Percentiles rank a stretch among this genome's conserved stretches.
These are phyloP conservation scores for Tuber calosporum DNA, from an alignment of 495 filamentous ascomycete genomes.

Conservation along the genomic window DNA sequence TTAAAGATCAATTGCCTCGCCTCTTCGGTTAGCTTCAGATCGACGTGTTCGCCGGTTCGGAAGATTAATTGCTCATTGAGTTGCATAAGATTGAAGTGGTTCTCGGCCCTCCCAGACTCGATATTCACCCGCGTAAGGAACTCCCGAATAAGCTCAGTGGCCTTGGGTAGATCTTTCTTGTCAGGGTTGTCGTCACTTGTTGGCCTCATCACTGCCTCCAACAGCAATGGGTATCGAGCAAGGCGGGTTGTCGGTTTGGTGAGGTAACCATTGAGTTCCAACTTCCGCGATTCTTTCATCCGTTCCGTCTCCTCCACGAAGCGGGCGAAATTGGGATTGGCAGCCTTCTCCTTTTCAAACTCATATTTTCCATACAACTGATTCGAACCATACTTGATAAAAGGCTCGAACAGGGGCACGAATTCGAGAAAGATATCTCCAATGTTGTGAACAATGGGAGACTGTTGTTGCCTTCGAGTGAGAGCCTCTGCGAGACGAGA, in stretches of 20 bases:
- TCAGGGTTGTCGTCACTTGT: constrained; percentile 82
- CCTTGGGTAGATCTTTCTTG: constrained; percentile 82
- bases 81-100: constrained; percentile 90
- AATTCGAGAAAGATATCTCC: constrained; percentile 93
- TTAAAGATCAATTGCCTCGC: constrained; percentile 88
- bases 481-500: constrained; percentile 75
- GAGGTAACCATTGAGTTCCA: constrained; percentile 95
- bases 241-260: constrained; percentile 97
- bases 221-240: constrained; percentile 84
- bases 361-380: constrained; percentile 96
- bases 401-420: constrained; percentile 86
- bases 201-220: constrained; percentile 87
- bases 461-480: constrained; percentile 82
- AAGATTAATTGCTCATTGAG: constrained; percentile 86
- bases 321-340: constrained; percentile 74
- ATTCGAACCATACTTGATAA: constrained; percentile 93
- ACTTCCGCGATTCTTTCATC: constrained; percentile 89
- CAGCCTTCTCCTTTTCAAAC: constrained; percentile 89
- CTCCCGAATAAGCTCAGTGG: constrained; percentile 74
- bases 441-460: constrained; percentile 76
- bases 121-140: constrained; percentile 81
- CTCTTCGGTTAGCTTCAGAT: constrained; percentile 90
- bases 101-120: constrained; percentile 94
- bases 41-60: constrained; percentile 75
- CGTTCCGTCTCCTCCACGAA: constrained; percentile 97